phyloP scores from a whole-genome alignment of 1,284 basidiomycete species.

The Boletus holoroseus region DNA sequence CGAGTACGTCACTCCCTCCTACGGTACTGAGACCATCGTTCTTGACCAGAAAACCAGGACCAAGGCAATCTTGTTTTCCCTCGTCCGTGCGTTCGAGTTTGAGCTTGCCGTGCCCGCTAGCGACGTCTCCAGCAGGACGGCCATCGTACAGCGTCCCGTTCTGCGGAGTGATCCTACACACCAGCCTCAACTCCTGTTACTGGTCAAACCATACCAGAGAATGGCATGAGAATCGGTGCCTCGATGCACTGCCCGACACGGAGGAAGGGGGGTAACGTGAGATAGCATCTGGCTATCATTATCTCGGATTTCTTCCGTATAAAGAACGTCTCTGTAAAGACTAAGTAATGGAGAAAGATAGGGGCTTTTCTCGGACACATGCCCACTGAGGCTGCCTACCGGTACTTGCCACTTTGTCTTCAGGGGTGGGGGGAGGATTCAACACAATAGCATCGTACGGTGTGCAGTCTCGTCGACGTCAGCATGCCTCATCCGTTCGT shows the following conservation, averaged over 20 bases:
- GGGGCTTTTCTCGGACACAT: too few species aligned
- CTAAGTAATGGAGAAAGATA: too few species aligned
- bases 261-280: background rate
- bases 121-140: slow-evolving; percentile 38
- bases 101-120: slow-evolving; percentile 43
- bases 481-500: too few species aligned
- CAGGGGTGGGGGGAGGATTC: too few species aligned
- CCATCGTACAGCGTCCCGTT: slow-evolving; percentile 40
- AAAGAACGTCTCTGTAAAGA: too few species aligned
- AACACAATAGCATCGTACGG: too few species aligned
- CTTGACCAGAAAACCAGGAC: slow-evolving; percentile 34
- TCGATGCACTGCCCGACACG: too few species aligned
- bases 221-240: background rate
- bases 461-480: too few species aligned
- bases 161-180: slow-evolving; percentile 21
- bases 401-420: too few species aligned
- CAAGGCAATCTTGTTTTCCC: slow-evolving; percentile 54
- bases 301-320: too few species aligned
- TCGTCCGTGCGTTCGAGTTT: slow-evolving; percentile 53
- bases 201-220: slow-evolving; percentile 13
- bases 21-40: background rate
- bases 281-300: background rate
- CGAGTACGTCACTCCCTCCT: slow-evolving; percentile 41
- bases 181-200: slow-evolving; percentile 20
- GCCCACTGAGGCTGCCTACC: too few species aligned